Evolutionary conservation across 257 asterid species (phyloP).

Genomic region (Craterostigma plantagineum): DNA sequence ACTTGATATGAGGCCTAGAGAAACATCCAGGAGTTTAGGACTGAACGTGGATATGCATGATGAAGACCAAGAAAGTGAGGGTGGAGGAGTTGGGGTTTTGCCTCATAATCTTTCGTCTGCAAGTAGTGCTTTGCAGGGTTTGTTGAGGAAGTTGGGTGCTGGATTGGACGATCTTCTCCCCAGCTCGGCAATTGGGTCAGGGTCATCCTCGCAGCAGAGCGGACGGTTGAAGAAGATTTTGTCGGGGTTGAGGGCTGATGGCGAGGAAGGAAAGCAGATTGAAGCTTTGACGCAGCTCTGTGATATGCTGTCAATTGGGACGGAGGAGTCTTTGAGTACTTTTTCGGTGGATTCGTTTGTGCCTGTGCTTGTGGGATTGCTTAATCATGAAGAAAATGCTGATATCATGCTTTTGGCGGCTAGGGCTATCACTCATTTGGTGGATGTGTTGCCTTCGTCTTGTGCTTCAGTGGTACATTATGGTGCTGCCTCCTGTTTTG

Average conservation of each 20-base stretch:
- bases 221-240: conserved; percentile 84
- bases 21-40: conserved; percentile 46
- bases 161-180: conserved; percentile 95
- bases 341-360: conserved; percentile 93
- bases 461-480: conserved; percentile 97
- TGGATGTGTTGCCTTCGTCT: conserved; percentile 89
- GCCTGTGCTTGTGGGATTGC: conserved; percentile 90
- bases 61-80: conserved; percentile 67
- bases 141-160: conserved; percentile 78
- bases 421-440: conserved; percentile 94
- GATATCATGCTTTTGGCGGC: conserved; percentile 98
- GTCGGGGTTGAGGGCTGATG: conserved; percentile 86
- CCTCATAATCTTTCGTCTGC: conserved; percentile 87
- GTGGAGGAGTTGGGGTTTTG: conserved; percentile 68
- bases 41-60: conserved; percentile 58
- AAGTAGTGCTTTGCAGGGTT: conserved; percentile 89
- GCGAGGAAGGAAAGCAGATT: conserved; percentile 94
- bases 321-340: conserved; percentile 88
- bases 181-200: conserved; percentile 65
- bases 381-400: conserved; percentile 78
- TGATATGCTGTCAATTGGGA: conserved; percentile 85
- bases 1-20: conserved; percentile 48
- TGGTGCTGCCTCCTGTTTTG: conserved; percentile 91
- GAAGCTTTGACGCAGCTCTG: conserved; percentile 94
- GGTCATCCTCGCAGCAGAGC: conserved; percentile 74